phyloP scores from a whole-genome alignment of 179 eudicot genomes.

The Patellifolia procumbens region DNA sequence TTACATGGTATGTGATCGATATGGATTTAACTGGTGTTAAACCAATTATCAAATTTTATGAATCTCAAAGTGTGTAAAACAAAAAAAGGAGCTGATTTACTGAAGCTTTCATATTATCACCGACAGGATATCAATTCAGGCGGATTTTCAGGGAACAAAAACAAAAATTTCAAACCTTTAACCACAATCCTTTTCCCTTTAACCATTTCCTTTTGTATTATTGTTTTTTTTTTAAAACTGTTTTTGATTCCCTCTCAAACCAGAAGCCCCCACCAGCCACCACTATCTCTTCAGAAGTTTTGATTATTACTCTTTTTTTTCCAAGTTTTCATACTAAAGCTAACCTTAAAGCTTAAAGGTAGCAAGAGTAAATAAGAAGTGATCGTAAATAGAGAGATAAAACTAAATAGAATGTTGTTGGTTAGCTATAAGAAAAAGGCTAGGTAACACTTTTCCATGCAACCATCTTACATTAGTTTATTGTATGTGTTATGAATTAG shows the following conservation, averaged over 20 bases:
- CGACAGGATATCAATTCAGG: constrained; percentile 28
- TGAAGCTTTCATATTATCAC: constrained; percentile 5
- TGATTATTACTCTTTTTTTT: neutral
- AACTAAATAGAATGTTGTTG: no score
- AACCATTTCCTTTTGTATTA: constrained; percentile 28
- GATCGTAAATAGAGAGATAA: no score
- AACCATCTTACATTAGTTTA: no score
- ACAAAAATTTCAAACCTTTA: neutral
- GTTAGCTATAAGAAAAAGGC: no score
- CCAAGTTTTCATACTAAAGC: constrained; percentile 11
- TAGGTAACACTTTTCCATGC: no score
- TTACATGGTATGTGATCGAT: no score
- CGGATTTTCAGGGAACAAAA: constrained; percentile 32
- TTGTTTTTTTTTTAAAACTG: constrained; percentile 10
- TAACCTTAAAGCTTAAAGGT: neutral
- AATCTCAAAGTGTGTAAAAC: neutral
- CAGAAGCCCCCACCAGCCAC: neutral
- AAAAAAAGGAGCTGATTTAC: constrained; percentile 6
- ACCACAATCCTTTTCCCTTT: neutral
- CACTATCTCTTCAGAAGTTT: neutral
- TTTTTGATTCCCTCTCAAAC: constrained; percentile 14
- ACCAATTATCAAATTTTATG: constrained; percentile 9
- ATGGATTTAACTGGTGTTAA: no score
- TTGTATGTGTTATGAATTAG: no score
- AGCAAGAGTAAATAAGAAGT: neutral